Percentiles rank a stretch among this genome's conserved stretches.
Conservation (phyloP, 2,329 filamentous ascomycete genomes). For the Ustulina deusta region DNA sequence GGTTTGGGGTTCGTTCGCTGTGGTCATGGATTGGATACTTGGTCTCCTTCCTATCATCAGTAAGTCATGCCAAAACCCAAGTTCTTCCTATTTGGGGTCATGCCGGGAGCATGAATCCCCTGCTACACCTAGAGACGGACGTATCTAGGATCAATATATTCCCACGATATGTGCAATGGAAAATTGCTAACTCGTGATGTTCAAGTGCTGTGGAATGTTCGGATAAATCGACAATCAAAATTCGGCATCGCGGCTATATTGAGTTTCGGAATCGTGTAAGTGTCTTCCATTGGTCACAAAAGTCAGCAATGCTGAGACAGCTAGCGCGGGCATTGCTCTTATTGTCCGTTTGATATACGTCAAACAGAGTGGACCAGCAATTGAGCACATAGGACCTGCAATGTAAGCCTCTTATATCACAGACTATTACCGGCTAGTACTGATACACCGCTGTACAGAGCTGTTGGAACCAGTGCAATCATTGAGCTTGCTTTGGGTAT, state of each 20-base stretch:
- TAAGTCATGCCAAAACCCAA: conserved; percentile 24
- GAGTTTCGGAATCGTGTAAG: conserved; percentile 63
- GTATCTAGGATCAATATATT: neutral
- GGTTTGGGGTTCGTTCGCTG: conserved; percentile 60
- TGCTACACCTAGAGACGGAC: neutral
- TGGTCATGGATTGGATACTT: conserved; percentile 61
- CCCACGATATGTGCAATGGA: neutral
- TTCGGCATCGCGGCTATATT: conserved; percentile 60
- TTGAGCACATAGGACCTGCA: conserved; percentile 50
- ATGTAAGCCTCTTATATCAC: conserved; percentile 43
- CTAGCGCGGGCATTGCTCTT: conserved; percentile 55
- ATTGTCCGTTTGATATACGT: conserved; percentile 55
- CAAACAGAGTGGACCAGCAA: conserved; percentile 42
- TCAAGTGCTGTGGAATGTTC: conserved; percentile 61
- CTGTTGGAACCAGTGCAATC: conserved; percentile 51
- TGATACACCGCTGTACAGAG: conserved; percentile 41
- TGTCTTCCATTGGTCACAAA: neutral
- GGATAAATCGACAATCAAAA: conserved; percentile 62
- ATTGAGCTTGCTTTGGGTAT: conserved; percentile 53
- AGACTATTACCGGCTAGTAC: neutral
- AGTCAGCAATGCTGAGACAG: conserved; percentile 12
- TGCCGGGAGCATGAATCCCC: neutral
- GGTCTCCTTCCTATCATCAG: conserved; percentile 62
- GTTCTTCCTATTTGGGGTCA: conserved; percentile 1
- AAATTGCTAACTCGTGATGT: conserved; percentile 15